These are phyloP conservation scores for Jatropha curcas DNA, from an alignment of 345 rosid species.

Conservation along the genomic window DNA sequence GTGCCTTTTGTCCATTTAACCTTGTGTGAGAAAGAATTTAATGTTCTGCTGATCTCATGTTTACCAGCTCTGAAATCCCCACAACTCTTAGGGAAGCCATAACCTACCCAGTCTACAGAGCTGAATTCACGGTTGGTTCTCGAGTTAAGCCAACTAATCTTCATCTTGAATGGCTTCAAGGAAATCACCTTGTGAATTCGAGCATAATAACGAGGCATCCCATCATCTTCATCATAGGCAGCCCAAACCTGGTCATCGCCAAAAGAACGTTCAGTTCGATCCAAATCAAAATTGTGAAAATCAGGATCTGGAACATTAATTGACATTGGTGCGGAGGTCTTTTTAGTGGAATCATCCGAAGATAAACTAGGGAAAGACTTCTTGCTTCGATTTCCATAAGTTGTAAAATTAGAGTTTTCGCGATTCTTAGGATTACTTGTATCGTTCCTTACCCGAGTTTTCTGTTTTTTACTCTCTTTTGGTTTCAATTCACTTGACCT, in stretches of 20 bases:
- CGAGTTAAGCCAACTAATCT: constrained; percentile 91
- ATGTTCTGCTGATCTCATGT: constrained; percentile 47
- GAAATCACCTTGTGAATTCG: constrained; percentile 85
- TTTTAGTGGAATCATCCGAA: constrained; percentile 22
- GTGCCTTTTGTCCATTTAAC: constrained; percentile 70
- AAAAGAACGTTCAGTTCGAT: constrained; percentile 70
- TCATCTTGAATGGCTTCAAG: constrained; percentile 73
- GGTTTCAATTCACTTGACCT: constrained; percentile 30
- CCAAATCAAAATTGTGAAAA: constrained; percentile 86
- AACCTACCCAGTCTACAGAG: constrained; percentile 65
- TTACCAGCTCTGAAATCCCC: constrained; percentile 78
- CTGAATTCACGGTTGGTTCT: constrained; percentile 66
- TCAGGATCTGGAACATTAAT: constrained; percentile 91
- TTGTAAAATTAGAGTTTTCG: constrained; percentile 10
- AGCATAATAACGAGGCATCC: constrained; percentile 97
- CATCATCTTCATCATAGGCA: constrained; percentile 87
- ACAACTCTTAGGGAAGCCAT: constrained; percentile 81
- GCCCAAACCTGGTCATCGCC: constrained; percentile 92
- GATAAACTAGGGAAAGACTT: constrained; percentile 21
- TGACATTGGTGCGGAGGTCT: constrained; percentile 27
- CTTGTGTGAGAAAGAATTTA: constrained; percentile 84
- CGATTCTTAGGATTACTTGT: constrained; percentile 16
- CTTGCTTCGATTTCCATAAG: constrained; percentile 19
- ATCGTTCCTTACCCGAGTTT: constrained; percentile 26
- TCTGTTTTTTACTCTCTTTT: constrained; percentile 35